Conservation (phyloP, 768 basidiomycete genomes). For the Trametes punicea region DNA sequence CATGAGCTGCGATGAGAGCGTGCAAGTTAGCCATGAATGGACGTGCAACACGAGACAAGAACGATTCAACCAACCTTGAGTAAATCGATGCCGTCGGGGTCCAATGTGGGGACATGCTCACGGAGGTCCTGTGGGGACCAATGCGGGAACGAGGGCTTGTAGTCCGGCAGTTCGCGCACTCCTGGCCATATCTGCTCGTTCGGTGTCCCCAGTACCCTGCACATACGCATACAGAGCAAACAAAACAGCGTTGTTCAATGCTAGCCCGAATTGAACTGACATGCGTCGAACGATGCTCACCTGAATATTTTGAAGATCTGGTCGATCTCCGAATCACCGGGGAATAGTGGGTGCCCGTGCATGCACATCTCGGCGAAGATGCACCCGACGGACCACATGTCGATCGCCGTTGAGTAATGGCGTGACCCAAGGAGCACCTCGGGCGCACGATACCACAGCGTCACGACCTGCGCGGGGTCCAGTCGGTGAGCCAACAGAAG, state of each 20-base stretch:
- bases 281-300: conserved; percentile 40
- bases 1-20: conserved; percentile 24
- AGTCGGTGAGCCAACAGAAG: not conserved
- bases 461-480: conserved; percentile 74
- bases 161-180: conserved; percentile 83
- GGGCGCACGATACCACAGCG: conserved; percentile 98
- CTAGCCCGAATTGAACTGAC: not conserved
- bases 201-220: conserved; percentile 91
- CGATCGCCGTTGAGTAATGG: conserved; percentile 96
- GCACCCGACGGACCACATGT: conserved; percentile 99
- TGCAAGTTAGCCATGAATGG: not conserved
- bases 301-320: conserved; percentile 99
- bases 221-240: not conserved
- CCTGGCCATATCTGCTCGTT: conserved; percentile 91
- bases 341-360: conserved; percentile 86
- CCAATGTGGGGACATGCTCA: conserved; percentile 65
- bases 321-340: conserved; percentile 99
- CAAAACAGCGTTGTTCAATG: not conserved
- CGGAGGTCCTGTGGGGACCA: conserved; percentile 80
- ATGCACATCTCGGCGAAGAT: conserved; percentile 99
- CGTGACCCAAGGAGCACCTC: conserved; percentile 94
- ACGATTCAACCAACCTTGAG: conserved; percentile 49
- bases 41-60: not conserved
- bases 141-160: conserved; percentile 95
- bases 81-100: conserved; percentile 76